These are phyloP conservation scores for Bipolaris cookei DNA, from an alignment of 2,329 filamentous ascomycete genomes.

Conservation along the genomic window DNA sequence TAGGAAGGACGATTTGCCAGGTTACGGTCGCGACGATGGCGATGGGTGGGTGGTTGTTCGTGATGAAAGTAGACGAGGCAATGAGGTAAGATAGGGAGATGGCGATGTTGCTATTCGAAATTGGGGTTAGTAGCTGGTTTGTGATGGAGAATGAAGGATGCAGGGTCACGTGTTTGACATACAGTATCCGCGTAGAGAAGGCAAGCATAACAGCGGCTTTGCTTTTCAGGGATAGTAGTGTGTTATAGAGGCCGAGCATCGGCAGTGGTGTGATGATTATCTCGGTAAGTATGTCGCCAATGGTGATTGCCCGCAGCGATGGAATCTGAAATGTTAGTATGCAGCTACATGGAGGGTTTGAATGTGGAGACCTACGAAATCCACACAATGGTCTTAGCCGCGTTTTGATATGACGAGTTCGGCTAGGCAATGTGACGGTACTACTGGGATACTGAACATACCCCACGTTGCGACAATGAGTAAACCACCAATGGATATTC, in stretches of 20 bases:
- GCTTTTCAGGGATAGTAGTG: neutral
- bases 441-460: neutral
- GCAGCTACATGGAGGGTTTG: no score
- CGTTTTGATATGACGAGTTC: neutral
- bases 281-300: conserved; percentile 7
- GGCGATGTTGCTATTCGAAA: conserved; percentile 1
- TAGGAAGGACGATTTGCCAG: conserved; percentile 13
- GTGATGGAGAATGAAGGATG: neutral
- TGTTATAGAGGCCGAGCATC: conserved; percentile 3
- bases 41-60: neutral
- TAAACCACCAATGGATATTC: neutral
- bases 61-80: neutral
- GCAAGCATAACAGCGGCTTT: conserved; percentile 7
- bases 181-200: conserved; percentile 11
- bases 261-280: conserved; percentile 3
- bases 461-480: neutral
- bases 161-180: neutral
- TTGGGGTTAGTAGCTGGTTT: neutral
- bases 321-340: neutral
- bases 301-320: neutral
- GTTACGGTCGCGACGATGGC: conserved; percentile 1
- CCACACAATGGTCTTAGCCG: neutral
- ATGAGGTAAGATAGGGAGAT: conserved; percentile 5
- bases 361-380: neutral
- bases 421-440: neutral